Conservation (phyloP, 495 filamentous ascomycete species). For the Aspergillus nidulans region DNA sequence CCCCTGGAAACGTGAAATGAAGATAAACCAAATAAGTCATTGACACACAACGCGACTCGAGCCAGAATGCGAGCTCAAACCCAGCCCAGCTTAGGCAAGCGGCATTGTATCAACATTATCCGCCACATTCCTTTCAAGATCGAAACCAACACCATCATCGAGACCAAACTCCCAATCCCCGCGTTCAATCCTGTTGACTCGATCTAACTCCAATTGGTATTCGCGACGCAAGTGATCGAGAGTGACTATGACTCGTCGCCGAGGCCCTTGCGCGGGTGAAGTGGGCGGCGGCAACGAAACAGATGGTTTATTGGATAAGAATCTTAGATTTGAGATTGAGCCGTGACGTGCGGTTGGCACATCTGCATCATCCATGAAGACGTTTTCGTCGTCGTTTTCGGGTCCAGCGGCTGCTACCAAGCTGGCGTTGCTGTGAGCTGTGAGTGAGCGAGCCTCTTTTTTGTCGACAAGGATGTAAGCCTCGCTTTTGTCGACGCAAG, state of each 20-base stretch:
- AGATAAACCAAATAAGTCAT: slow-evolving; percentile 5
- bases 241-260: slow-evolving; percentile 59
- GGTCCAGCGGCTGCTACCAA: slow-evolving; percentile 17
- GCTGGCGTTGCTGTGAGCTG: slow-evolving; percentile 17
- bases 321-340: slow-evolving; percentile 9
- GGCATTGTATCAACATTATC: slow-evolving; percentile 45
- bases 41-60: not conserved
- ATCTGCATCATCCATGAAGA: slow-evolving; percentile 39
- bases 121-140: slow-evolving; percentile 11
- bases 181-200: slow-evolving; percentile 56
- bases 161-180: slow-evolving; percentile 58
- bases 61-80: not conserved
- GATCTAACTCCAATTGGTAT: slow-evolving; percentile 84
- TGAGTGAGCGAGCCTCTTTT: slow-evolving; percentile 19
- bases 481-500: slow-evolving; percentile 75
- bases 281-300: slow-evolving; percentile 12
- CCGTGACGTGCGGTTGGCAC: slow-evolving; percentile 8
- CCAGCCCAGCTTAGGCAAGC: slow-evolving; percentile 21
- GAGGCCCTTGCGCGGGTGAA: slow-evolving; percentile 13
- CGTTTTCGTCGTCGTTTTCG: slow-evolving; percentile 39
- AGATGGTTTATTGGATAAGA: not conserved
- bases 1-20: no score
- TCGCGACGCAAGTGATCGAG: slow-evolving; percentile 77
- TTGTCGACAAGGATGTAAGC: slow-evolving; percentile 63
- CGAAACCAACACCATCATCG: slow-evolving; percentile 20